A percentile compares a stretch with the other conserved stretches of the same genome.
These are phyloP conservation scores for Cunninghamia lanceolata DNA, from an alignment of 75 land plant genomes.

Conservation along the genomic window DNA sequence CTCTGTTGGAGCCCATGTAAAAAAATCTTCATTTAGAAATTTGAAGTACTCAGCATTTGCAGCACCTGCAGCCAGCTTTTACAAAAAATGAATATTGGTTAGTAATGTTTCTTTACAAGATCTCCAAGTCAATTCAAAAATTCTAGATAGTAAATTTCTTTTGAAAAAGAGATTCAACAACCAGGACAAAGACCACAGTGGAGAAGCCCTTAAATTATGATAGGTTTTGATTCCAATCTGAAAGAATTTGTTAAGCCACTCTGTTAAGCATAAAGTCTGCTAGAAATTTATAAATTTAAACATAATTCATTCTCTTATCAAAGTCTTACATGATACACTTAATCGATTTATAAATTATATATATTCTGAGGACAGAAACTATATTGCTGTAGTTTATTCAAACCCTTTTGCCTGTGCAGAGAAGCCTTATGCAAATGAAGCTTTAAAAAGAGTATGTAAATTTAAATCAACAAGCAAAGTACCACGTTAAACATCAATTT, in stretches of 20 bases:
- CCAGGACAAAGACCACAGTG: neutral
- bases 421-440: neutral
- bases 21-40: conserved; percentile 68
- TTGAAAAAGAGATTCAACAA: neutral
- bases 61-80: conserved; percentile 35
- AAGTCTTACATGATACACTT: neutral
- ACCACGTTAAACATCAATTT: neutral
- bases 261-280: neutral
- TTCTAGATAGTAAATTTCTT: neutral
- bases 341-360: neutral
- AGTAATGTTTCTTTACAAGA: neutral
- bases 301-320: neutral
- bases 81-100: neutral
- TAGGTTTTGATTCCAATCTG: neutral
- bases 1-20: conserved; percentile 51
- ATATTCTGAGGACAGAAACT: neutral
- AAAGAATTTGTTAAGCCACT: neutral
- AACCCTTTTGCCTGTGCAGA: neutral
- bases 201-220: neutral
- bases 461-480: neutral
- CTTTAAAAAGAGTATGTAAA: neutral
- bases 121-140: neutral
- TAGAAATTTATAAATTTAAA: neutral
- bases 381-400: neutral
- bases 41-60: conserved; percentile 37